phyloP scores from a whole-genome alignment of 768 basidiomycete species.

The Mycena pura region DNA sequence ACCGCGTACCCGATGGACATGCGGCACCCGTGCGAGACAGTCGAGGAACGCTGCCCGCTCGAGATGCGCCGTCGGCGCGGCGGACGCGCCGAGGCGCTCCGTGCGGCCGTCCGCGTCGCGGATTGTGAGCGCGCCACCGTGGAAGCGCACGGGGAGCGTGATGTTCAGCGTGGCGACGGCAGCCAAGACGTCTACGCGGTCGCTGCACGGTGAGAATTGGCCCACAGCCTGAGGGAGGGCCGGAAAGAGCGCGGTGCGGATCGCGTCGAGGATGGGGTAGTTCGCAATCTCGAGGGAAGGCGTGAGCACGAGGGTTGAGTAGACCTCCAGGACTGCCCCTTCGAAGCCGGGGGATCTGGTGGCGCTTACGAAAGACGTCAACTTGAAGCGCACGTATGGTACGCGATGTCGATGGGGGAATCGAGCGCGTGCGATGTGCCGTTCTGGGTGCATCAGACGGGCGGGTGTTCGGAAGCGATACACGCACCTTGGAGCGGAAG shows the following conservation, averaged over 20 bases:
- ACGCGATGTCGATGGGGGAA: slow-evolving; percentile 80
- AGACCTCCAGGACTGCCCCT: slow-evolving; percentile 76
- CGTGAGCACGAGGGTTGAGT: slow-evolving; percentile 76
- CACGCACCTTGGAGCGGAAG: slow-evolving; percentile 77
- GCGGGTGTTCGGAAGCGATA: neutral
- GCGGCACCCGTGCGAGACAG: slow-evolving; percentile 72
- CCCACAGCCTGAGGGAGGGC: slow-evolving; percentile 68
- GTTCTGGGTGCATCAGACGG: slow-evolving; percentile 50
- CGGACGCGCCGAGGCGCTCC: slow-evolving; percentile 69
- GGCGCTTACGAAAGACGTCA: slow-evolving; percentile 77
- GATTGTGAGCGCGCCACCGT: slow-evolving; percentile 70
- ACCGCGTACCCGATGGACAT: slow-evolving; percentile 76
- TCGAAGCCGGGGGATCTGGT: slow-evolving; percentile 61
- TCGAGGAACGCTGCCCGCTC: slow-evolving; percentile 81
- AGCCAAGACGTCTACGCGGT: slow-evolving; percentile 75
- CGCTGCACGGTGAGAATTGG: slow-evolving; percentile 71
- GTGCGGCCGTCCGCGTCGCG: slow-evolving; percentile 59
- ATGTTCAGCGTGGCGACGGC: slow-evolving; percentile 75
- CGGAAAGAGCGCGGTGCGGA: slow-evolving; percentile 76
- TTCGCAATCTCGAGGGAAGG: slow-evolving; percentile 81
- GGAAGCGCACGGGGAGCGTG: slow-evolving; percentile 76
- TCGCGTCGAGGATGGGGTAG: slow-evolving; percentile 81
- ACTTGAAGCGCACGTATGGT: slow-evolving; percentile 77
- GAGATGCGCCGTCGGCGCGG: slow-evolving; percentile 68
- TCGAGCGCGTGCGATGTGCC: slow-evolving; percentile 83